These are phyloP conservation scores for Rubia balearica DNA, from an alignment of 305 asterid genomes.

Conservation along the genomic window DNA sequence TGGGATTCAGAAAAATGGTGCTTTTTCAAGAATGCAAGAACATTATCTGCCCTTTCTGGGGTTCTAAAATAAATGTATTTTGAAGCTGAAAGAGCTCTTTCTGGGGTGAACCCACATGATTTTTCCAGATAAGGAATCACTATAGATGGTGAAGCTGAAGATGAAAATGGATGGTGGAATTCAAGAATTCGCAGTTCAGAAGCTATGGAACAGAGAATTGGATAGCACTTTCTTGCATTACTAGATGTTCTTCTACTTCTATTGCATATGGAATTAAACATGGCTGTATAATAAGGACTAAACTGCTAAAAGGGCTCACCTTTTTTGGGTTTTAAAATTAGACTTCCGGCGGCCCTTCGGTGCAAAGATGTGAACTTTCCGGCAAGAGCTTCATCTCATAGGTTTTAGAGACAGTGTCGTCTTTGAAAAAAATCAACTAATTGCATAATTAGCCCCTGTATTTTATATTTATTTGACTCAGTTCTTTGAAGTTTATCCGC, in stretches of 20 bases:
- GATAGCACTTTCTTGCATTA: background rate
- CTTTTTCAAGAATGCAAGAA: conserved; percentile 20
- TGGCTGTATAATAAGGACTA: background rate
- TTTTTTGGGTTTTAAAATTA: background rate
- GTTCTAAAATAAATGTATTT: conserved; percentile 13
- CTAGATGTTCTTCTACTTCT: conserved; percentile 4
- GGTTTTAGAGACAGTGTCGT: background rate
- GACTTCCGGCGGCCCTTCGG: background rate
- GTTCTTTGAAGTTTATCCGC: no score
- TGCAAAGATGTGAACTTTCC: background rate
- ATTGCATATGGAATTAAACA: conserved; percentile 6
- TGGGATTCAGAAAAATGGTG: conserved; percentile 27
- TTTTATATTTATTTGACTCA: no score
- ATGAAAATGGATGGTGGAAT: background rate
- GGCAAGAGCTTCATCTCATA: background rate
- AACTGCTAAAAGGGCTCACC: conserved; percentile 7
- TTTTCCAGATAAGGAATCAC: conserved; percentile 13
- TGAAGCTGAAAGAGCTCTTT: conserved; percentile 24
- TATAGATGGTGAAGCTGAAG: conserved; percentile 2
- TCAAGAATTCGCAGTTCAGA: conserved; percentile 2
- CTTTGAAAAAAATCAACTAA: background rate
- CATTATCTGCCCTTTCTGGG: conserved; percentile 23
- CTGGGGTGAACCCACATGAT: conserved; percentile 25
- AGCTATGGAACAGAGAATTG: background rate
- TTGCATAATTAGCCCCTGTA: background rate